Evolutionary conservation across 1,284 basidiomycete genomes (phyloP), one percentile per base, ranked within the genome.

Genomic region (Farysia itapuensis): DNA sequence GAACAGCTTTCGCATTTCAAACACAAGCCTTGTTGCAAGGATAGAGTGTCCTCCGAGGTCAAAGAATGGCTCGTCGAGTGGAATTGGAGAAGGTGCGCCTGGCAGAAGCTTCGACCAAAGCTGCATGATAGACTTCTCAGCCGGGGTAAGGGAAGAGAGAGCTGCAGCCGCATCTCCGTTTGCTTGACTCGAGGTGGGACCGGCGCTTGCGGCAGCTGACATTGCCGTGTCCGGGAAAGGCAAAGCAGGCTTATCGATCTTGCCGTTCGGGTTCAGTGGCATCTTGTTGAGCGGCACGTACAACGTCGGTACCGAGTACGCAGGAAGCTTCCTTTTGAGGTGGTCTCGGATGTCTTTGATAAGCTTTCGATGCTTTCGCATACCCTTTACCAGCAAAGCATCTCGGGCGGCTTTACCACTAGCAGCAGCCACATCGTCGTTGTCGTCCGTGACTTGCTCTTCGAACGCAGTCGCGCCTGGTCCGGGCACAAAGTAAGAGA

Each of bases 21-120:
- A 98, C 64, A 98, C 90, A 54, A 98, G 84, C 22, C 94, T 86
- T 4, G 94, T 99, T 0, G 94, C 95, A 19, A 98, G 84, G 71
- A 99, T 97, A 12, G 95, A 98, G 79, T 99, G 95, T 2, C 95
- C 95, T 28, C 95, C 95, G 22, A 98, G 83, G 78, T 99, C 95
- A 79, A 97, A 98, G 84, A 99, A 99, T 78, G 85, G 90, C 74
- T 98, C 95, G 76, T 97, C 88, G 9, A 89, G 78, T 11, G 90
- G 88, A 35, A 98, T 85, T 2, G 85, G 83, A 8, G 83, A 79
- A 0, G 90, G 86, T 3, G 89, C 82, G 43, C 86, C 88, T 5
- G 92, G 90, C 9, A 99, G 83, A 30, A 98, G 84, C 40, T 78
- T 81, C 4, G 84, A 77, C 92, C 94, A 99, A 85, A 39, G 82